Conservation (phyloP, 2,329 filamentous ascomycete species). For the Chalaropsis thielavioides region DNA sequence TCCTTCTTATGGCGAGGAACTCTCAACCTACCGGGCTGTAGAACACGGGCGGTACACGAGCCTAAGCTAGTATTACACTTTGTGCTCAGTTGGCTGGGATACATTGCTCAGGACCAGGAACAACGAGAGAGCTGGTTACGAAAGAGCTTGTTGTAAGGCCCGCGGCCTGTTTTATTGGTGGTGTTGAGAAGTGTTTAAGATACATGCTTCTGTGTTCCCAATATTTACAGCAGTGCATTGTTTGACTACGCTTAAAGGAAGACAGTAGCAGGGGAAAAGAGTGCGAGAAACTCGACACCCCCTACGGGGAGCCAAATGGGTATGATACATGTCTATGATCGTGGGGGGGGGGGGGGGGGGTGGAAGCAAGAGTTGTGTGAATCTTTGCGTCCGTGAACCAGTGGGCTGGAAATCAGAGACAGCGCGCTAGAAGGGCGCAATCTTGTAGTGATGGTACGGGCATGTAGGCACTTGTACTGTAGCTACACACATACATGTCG, state of each 20-base stretch:
- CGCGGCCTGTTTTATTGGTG: background rate
- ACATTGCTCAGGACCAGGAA: background rate
- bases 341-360: background rate
- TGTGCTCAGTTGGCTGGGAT: background rate
- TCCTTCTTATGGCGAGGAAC: background rate
- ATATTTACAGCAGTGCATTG: conserved; percentile 14
- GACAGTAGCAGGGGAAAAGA: background rate
- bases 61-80: background rate
- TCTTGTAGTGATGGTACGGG: background rate
- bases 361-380: background rate
- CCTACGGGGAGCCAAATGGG: background rate
- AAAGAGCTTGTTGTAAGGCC: no score
- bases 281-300: background rate
- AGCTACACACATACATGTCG: background rate
- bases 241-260: conserved; percentile 5
- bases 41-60: background rate
- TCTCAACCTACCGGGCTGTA: background rate
- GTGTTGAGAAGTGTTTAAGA: conserved; percentile 13
- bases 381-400: background rate
- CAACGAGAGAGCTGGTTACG: background rate
- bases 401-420: background rate
- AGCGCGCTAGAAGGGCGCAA: background rate
- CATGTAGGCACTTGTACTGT: background rate
- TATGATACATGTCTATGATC: background rate
- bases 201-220: conserved; percentile 15